These are phyloP conservation scores for Hypoxylon sp. DNA, from an alignment of 2,329 filamentous ascomycete species.

Conservation along the genomic window DNA sequence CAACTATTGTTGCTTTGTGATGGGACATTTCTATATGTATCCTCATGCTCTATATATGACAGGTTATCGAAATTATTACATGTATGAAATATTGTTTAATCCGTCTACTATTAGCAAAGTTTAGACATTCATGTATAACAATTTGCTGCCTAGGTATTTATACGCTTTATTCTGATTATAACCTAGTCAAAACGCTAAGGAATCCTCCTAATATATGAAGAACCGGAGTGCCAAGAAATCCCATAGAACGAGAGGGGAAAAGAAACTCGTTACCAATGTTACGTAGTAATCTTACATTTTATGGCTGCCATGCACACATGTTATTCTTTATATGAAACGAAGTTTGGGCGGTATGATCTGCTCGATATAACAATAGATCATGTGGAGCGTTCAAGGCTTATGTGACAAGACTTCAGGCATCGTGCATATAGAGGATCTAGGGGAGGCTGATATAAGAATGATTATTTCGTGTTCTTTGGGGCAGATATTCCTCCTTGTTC, in stretches of 20 bases:
- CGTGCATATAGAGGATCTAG: conserved; percentile 2
- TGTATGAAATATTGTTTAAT: neutral
- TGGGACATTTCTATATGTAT: neutral
- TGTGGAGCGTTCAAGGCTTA: neutral
- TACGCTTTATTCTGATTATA: neutral
- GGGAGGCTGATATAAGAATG: neutral
- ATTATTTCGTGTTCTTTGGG: conserved; percentile 12
- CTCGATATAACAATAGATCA: neutral
- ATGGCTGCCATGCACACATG: neutral
- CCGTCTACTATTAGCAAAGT: neutral
- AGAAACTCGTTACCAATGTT: neutral
- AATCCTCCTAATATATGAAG: neutral
- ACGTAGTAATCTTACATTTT: neutral
- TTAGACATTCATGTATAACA: neutral
- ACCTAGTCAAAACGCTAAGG: neutral
- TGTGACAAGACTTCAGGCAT: conserved; percentile 1
- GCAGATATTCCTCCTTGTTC: neutral
- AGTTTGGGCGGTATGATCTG: neutral
- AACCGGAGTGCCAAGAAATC: neutral
- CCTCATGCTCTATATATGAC: neutral
- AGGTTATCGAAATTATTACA: neutral
- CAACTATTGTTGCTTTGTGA: neutral
- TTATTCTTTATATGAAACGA: neutral
- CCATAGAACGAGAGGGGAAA: neutral
- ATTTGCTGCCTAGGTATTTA: neutral